phyloP scores from a whole-genome alignment of 306 rosid genomes.

The Phaseolus lunatus region DNA sequence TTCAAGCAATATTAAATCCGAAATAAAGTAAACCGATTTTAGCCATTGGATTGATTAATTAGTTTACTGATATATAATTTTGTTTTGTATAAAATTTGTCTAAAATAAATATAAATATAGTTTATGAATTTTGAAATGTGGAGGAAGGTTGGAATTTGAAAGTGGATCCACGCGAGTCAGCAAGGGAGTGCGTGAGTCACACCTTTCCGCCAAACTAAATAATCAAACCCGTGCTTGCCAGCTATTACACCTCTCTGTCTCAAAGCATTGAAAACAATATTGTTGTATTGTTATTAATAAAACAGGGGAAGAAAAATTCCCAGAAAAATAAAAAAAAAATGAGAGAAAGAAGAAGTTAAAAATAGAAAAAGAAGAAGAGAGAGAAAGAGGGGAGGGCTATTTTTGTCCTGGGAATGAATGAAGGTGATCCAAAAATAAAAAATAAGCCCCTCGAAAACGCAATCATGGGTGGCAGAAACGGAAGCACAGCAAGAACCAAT shows the following conservation, averaged over 20 bases:
- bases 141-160: background rate
- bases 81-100: too few relatives aligned
- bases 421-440: slow-evolving; percentile 4
- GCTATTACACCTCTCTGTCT: background rate
- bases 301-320: background rate
- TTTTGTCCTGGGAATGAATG: background rate
- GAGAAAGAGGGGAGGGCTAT: background rate
- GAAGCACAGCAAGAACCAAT: slow-evolving; percentile 13
- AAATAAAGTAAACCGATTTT: too few relatives aligned
- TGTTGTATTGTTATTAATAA: background rate
- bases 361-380: background rate
- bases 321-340: background rate
- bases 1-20: too few relatives aligned
- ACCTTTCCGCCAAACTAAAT: background rate
- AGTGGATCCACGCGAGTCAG: too few relatives aligned
- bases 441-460: slow-evolving; percentile 47
- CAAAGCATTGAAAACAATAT: background rate
- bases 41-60: too few relatives aligned
- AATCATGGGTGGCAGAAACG: slow-evolving; percentile 58
- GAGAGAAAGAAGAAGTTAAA: background rate
- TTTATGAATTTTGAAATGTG: too few relatives aligned
- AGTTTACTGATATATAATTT: too few relatives aligned
- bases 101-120: too few relatives aligned
- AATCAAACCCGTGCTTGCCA: background rate
- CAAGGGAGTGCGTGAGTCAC: background rate